These are phyloP conservation scores for Russula compacta DNA, from an alignment of 768 basidiomycete genomes.

Conservation along the genomic window DNA sequence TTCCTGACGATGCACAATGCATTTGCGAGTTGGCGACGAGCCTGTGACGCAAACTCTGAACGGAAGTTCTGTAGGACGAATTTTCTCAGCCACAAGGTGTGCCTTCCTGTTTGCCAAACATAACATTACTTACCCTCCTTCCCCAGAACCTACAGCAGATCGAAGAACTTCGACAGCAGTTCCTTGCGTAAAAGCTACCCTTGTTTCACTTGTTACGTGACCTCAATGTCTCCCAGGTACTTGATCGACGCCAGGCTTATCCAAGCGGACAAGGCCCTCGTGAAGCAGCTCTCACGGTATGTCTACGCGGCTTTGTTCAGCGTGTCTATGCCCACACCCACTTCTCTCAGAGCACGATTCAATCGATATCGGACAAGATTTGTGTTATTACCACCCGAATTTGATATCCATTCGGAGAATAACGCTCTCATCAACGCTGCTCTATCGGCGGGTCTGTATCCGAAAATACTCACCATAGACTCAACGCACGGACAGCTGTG, in stretches of 20 bases:
- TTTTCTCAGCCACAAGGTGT: slow-evolving; percentile 76
- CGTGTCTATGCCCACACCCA: neutral
- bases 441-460: slow-evolving; percentile 79
- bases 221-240: slow-evolving; percentile 40
- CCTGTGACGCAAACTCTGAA: slow-evolving; percentile 52
- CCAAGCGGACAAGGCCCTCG: slow-evolving; percentile 50
- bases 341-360: slow-evolving; percentile 52
- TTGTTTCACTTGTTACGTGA: slow-evolving; percentile 2
- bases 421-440: slow-evolving; percentile 66
- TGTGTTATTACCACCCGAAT: slow-evolving; percentile 58
- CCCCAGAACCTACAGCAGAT: slow-evolving; percentile 85
- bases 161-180: slow-evolving; percentile 88
- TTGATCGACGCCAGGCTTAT: slow-evolving; percentile 86
- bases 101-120: neutral
- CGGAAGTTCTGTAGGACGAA: slow-evolving; percentile 73
- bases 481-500: slow-evolving; percentile 49
- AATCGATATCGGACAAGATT: slow-evolving; percentile 69
- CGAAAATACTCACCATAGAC: slow-evolving; percentile 78
- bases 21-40: slow-evolving; percentile 79
- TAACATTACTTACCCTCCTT: neutral
- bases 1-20: slow-evolving; percentile 91
- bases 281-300: slow-evolving; percentile 63
- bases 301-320: slow-evolving; percentile 4
- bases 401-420: slow-evolving; percentile 63
- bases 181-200: slow-evolving; percentile 21